Conservation (phyloP, 2,329 filamentous ascomycete genomes). For the Fonsecaea erecta region DNA sequence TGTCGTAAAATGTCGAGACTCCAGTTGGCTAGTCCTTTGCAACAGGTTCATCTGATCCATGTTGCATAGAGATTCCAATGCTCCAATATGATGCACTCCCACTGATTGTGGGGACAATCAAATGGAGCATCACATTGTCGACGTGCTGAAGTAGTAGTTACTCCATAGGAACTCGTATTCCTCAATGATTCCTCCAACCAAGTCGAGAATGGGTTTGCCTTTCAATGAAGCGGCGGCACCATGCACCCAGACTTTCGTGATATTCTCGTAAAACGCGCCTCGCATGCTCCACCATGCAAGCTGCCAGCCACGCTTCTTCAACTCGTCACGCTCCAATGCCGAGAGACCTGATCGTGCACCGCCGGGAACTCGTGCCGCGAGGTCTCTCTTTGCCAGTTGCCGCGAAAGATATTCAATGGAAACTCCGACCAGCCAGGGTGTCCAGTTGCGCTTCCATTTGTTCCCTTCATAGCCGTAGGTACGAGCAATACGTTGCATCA, state of each 20-base stretch:
- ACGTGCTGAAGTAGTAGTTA: conserved; percentile 87
- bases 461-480: conserved; percentile 55
- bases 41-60: background rate
- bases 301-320: conserved; percentile 83
- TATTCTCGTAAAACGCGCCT: conserved; percentile 93
- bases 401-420: conserved; percentile 84
- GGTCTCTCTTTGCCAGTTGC: conserved; percentile 75
- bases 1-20: background rate
- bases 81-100: background rate
- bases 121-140: conserved; percentile 53
- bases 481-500: conserved; percentile 64
- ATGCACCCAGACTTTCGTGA: conserved; percentile 60
- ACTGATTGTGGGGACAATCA: background rate
- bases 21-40: background rate
- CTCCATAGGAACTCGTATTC: conserved; percentile 99
- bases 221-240: conserved; percentile 71
- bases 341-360: conserved; percentile 74
- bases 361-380: conserved; percentile 66
- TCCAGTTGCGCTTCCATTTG: conserved; percentile 78
- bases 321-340: conserved; percentile 84
- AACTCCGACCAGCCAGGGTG: conserved; percentile 86
- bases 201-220: conserved; percentile 73
- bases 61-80: background rate
- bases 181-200: conserved; percentile 84
- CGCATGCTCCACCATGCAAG: conserved; percentile 97